A percentile compares a stretch with the other conserved stretches of the same genome.
Evolutionary conservation across 1,139 yeast genomes (phyloP).

Genomic region (Kodamaea sp.): DNA sequence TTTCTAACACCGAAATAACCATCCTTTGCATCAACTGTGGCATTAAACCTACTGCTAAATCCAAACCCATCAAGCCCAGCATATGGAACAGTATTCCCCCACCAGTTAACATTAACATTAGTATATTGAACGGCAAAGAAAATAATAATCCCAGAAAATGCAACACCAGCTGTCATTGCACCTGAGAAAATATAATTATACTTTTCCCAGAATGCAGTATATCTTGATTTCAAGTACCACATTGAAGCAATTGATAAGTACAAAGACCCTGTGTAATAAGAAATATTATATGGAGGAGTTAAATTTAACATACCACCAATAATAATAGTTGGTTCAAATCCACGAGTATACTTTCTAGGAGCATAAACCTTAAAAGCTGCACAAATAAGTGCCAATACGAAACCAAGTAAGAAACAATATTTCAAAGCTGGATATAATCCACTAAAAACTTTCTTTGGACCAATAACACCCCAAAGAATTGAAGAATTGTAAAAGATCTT

Average conservation of each 20-base stretch:
- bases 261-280: constrained; percentile 16
- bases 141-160: constrained; percentile 17
- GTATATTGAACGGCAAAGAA: constrained; percentile 20
- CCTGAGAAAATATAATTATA: constrained; percentile 19
- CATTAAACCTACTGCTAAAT: constrained; percentile 8
- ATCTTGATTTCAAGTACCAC: constrained; percentile 16
- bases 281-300: constrained; percentile 18
- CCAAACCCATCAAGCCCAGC: constrained; percentile 14
- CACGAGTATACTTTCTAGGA: constrained; percentile 10
- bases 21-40: constrained; percentile 14
- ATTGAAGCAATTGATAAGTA: constrained; percentile 15
- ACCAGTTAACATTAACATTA: constrained; percentile 15
- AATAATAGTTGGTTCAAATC: constrained; percentile 20
- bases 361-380: constrained; percentile 22
- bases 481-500: constrained; percentile 31
- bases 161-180: constrained; percentile 19
- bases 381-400: constrained; percentile 26
- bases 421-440: constrained; percentile 32
- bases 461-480: constrained; percentile 36
- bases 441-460: constrained; percentile 32
- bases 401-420: constrained; percentile 34
- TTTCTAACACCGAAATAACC: constrained; percentile 18
- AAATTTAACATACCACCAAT: constrained; percentile 16
- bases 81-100: constrained; percentile 16
- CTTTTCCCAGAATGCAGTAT: constrained; percentile 19